Base-by-base conservation (phyloP, 2,329 filamentous ascomycete genomes). In the Diaporthe australafricana region DNA sequence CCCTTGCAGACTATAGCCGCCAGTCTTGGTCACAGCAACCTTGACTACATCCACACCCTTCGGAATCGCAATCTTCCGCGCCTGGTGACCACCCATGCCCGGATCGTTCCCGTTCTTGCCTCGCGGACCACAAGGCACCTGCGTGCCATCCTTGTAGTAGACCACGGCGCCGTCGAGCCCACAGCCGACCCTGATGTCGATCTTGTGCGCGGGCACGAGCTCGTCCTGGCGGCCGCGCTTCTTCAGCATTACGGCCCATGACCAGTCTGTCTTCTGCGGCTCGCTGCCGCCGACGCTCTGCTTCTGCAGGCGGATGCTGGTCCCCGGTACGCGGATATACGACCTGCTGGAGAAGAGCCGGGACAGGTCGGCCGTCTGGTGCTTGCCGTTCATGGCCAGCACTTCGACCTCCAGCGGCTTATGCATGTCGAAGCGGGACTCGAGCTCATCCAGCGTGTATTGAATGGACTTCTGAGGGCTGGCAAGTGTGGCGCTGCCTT, bases 151-250 rank as follows among this genome's bases (percentile, higher is more conserved):
- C 55, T 77, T 77, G 74, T 84, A 87, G 72, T 84, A 78, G 3
- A 87, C 81, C 40, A 84, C 80, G 6, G 82, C 84, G 32, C 85
- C 84, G 66, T 87, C 85, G 50, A 86, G 81, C 8, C 78, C 75
- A 50, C 77, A 79, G 5, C 85, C 85, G 7, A 86, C 82, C 2
- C 84, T 80, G 3, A 87, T 74, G 72, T 87, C 85, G 35, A 87
- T 83, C 20, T 78, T 80, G 2, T 77, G 79, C 0, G 83, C 85
- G n/a, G 78, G 77, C 14, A 82, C 77, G 5, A 86, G 66, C 25
- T 70, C 73, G 42, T 81, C 82, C 38, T 80, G 75, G 14, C 65
- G 30, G 9, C 77, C 74, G 14, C 76, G 75, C 70, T 77, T 80
- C 53, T 77, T 79, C 14, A 83, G 74, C 62, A 83, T 73, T 2